These are phyloP conservation scores for Neostapfia colusana DNA, from an alignment of 176 grass and related monocot genomes.

Conservation along the genomic window DNA sequence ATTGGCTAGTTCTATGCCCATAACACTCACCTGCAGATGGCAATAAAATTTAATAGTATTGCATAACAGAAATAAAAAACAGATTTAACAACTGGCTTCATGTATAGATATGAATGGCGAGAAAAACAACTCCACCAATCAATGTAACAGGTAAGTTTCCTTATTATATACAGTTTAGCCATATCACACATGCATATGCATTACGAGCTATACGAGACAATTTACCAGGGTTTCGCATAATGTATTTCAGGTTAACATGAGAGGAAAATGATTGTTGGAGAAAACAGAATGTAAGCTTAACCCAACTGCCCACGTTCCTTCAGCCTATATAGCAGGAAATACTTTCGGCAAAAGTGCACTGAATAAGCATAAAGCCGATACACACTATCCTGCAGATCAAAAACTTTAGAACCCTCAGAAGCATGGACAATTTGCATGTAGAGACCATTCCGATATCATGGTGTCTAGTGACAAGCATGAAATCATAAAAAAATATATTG, in stretches of 20 bases:
- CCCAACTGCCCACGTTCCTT: conserved; percentile 73
- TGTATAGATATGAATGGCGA: neutral
- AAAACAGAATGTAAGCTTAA: conserved; percentile 44
- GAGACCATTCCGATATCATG: neutral
- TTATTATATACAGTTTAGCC: no score
- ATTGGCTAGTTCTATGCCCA: neutral
- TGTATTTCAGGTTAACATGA: conserved; percentile 2
- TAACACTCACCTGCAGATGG: conserved; percentile 26
- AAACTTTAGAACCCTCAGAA: neutral
- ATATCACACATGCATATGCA: no score
- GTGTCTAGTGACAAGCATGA: no score
- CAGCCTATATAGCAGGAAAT: conserved; percentile 14
- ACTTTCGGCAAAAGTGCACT: neutral
- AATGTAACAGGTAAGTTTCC: neutral
- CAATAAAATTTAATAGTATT: neutral
- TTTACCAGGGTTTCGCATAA: neutral
- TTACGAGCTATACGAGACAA: no score
- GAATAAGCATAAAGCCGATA: conserved; percentile 38
- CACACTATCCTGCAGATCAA: conserved; percentile 63
- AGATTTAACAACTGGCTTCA: neutral
- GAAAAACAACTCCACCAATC: no score
- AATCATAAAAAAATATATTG: no score
- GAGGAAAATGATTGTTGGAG: conserved; percentile 60
- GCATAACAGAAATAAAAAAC: neutral
- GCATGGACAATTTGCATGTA: neutral